Percentiles rank a stretch among this genome's conserved stretches.
Evolutionary conservation across 1,284 basidiomycete genomes (phyloP).

Genomic region (Trichosporon asahii): DNA sequence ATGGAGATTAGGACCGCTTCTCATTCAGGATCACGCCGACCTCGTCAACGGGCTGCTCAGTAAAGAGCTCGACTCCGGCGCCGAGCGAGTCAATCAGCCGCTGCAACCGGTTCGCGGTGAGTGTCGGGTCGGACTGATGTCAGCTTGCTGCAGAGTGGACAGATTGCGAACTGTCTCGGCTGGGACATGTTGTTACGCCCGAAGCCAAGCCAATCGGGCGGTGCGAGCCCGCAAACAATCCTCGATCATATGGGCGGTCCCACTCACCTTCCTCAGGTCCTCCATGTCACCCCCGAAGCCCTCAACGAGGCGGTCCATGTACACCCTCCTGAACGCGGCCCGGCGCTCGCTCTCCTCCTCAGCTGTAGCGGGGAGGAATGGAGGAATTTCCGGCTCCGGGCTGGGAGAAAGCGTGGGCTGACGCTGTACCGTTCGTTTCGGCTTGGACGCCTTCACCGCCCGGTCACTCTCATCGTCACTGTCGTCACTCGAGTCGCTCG

Average conservation of each 20-base stretch:
- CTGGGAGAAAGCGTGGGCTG: slow-evolving; percentile 25
- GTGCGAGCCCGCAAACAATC: too few species aligned
- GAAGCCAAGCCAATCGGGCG: too few species aligned
- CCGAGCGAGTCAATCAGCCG: slow-evolving; percentile 45
- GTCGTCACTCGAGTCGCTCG: not conserved
- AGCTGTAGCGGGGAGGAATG: slow-evolving; percentile 20
- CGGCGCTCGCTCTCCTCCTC: slow-evolving; percentile 39
- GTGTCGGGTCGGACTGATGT: slow-evolving; percentile 39
- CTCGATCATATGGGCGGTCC: too few species aligned
- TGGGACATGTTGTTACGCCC: too few species aligned
- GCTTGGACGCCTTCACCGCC: not conserved
- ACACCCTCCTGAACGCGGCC: slow-evolving; percentile 44
- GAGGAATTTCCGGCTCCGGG: slow-evolving; percentile 26
- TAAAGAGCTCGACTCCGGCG: slow-evolving; percentile 46
- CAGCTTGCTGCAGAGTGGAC: slow-evolving; percentile 3
- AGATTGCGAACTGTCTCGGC: too few species aligned
- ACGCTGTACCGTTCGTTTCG: slow-evolving; percentile 10
- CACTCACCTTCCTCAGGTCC: slow-evolving; percentile 44
- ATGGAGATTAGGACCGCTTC: not conserved
- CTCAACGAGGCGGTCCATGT: slow-evolving; percentile 51
- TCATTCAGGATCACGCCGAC: slow-evolving; percentile 37
- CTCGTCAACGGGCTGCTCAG: slow-evolving; percentile 39
- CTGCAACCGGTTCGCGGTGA: slow-evolving; percentile 42
- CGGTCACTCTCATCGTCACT: slow-evolving; percentile 2
- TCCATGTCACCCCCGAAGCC: slow-evolving; percentile 50